Percentiles rank a stretch among this genome's conserved stretches.
phyloP scores from a whole-genome alignment of 116 monocot genomes.

The Cymodocea nodosa region DNA sequence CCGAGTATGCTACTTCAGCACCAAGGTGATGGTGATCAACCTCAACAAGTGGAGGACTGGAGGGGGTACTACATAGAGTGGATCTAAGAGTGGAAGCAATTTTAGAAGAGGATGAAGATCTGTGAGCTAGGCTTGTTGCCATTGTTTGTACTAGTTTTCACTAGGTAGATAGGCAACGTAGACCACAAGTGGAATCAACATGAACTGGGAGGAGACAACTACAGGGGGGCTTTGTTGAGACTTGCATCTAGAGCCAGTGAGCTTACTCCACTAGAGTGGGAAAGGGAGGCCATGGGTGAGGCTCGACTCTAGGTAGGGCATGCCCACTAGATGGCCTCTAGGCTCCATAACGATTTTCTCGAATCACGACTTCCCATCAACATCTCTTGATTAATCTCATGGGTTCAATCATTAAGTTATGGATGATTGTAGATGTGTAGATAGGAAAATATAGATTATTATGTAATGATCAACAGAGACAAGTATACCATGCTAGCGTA shows the following conservation, averaged over 20 bases:
- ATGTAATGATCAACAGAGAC: no score
- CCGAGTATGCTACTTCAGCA: slow-evolving; percentile 56
- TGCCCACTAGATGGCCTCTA: slow-evolving; percentile 45
- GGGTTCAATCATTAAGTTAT: no score
- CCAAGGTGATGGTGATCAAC: slow-evolving; percentile 67
- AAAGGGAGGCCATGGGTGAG: slow-evolving; percentile 56
- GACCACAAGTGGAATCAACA: slow-evolving; percentile 65
- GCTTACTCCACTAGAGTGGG: slow-evolving; percentile 63
- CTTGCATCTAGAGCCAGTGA: slow-evolving; percentile 50
- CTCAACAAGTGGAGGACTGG: slow-evolving; percentile 35
- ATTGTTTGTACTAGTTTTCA: slow-evolving; percentile 45
- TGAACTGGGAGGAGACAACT: slow-evolving; percentile 56
- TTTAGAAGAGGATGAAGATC: slow-evolving; percentile 45
- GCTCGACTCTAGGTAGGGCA: slow-evolving; percentile 28
- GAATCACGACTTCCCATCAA: slow-evolving; percentile 9
- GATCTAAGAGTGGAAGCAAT: slow-evolving; percentile 53
- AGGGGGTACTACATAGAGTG: slow-evolving; percentile 28
- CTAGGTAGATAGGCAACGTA: slow-evolving; percentile 37
- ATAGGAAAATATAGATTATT: no score
- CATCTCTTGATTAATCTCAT: slow-evolving; percentile 2
- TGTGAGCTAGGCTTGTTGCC: slow-evolving; percentile 54
- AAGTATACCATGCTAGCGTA: no score
- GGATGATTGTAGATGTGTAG: no score
- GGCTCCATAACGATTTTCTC: slow-evolving; percentile 48
- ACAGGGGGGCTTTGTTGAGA: slow-evolving; percentile 31